These are phyloP conservation scores for Pisolithus thermaeus DNA, from an alignment of 1,284 basidiomycete species.

Conservation along the genomic window DNA sequence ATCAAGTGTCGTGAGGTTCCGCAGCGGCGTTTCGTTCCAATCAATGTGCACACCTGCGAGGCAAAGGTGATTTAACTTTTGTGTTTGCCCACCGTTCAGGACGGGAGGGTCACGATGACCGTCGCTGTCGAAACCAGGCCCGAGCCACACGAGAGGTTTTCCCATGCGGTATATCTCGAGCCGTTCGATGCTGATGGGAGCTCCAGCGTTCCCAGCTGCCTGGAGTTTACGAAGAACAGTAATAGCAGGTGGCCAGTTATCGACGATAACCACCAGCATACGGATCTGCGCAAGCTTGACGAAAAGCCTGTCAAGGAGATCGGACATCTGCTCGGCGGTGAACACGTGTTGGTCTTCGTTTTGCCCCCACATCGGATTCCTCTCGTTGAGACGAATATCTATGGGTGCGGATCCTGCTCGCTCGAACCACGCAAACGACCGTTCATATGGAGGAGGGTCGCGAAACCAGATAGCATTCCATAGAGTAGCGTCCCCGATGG, in stretches of 20 bases:
- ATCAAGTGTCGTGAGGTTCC: slow-evolving; percentile 53
- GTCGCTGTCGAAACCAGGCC: slow-evolving; percentile 30
- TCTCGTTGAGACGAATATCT: slow-evolving; percentile 52
- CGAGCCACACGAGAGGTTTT: slow-evolving; percentile 38
- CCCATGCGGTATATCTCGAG: slow-evolving; percentile 56
- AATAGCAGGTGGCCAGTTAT: slow-evolving; percentile 46
- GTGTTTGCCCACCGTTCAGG: slow-evolving; percentile 43
- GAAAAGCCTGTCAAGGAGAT: slow-evolving; percentile 42
- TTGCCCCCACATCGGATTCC: slow-evolving; percentile 14
- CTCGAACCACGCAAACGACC: slow-evolving; percentile 47
- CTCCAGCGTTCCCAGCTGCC: slow-evolving; percentile 26
- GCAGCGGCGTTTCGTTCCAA: slow-evolving; percentile 41
- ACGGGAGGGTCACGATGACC: slow-evolving; percentile 30
- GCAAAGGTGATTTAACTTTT: slow-evolving; percentile 40
- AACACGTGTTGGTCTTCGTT: slow-evolving; percentile 27
- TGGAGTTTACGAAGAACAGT: slow-evolving; percentile 44
- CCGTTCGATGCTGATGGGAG: slow-evolving; percentile 40
- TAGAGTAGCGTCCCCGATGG: slow-evolving; percentile 43
- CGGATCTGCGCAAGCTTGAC: slow-evolving; percentile 47
- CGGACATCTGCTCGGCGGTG: slow-evolving; percentile 37
- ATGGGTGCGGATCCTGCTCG: slow-evolving; percentile 47
- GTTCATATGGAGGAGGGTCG: slow-evolving; percentile 41
- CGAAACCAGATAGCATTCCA: slow-evolving; percentile 60
- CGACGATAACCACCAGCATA: slow-evolving; percentile 47
- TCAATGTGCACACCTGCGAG: slow-evolving; percentile 53